Evolutionary conservation across 169 alveolate genomes (phyloP), one percentile per base, ranked within the genome.

Genomic region (Eimeria zaria): DNA sequence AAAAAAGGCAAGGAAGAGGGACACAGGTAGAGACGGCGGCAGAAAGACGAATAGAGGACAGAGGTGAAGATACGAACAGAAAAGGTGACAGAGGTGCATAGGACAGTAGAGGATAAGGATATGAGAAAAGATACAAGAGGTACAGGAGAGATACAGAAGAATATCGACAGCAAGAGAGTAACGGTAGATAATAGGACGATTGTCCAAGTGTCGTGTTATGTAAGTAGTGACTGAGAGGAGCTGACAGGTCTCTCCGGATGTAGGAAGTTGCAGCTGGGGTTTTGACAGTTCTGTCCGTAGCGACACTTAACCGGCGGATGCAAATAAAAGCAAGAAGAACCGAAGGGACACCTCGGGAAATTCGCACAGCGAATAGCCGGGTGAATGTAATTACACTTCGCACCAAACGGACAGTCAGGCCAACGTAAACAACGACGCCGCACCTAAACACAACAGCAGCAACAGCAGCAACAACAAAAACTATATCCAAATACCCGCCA

Each of bases 341-440:
- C 98, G 64, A 97, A 97, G 78, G 97, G 96, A 64, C 98, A 97
- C 55, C 96, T 95, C 33, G 98, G 98, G 96, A 98, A 97, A 46
- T 96, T 97, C 39, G 97, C 96, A 62, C 98, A 97, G 97, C 97
- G 80, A 44, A 88, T 55, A 30, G 96, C 96, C n/a, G 98, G 98
- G 95, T 98, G 98, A 80, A 98, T 97, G 94, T 95, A 98, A 39
- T 97, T 96, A 69, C 99, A 98, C 95, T 97, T 97, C 84, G 97
- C 98, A 51, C 99, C 98, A 95, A 87, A 97, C 46, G 97, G 97
- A 74, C 98, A 97, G 48, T 89, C 97, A 9, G 99, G 98, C 94
- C 98, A 97, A 60, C 96, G 96, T 55, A 97, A 95, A 64, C 98
- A 97, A 95, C 97, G 97, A 48, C 95, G 92, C 41, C 95, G 97